Evolutionary conservation across 306 rosid species (phyloP).

Genomic region (Prunus padus): DNA sequence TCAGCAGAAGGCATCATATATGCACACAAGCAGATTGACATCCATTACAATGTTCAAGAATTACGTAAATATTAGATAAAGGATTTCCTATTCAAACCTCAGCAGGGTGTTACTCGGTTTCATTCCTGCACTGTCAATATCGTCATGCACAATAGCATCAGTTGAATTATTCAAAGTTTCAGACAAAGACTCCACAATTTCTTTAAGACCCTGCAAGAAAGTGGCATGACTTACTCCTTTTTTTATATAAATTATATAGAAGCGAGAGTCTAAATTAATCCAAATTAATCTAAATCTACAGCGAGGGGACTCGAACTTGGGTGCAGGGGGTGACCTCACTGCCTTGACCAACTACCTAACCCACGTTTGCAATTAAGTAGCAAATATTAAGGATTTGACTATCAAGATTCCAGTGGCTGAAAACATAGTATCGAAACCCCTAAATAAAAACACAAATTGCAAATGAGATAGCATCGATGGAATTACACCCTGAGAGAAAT

Average conservation of each 20-base stretch:
- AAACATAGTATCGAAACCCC: background rate
- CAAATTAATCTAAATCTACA: too few relatives aligned
- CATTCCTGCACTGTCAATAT: conserved; percentile 36
- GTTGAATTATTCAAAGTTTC: conserved; percentile 32
- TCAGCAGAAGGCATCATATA: background rate
- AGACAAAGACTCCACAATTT: conserved; percentile 39
- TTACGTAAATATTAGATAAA: conserved; percentile 8
- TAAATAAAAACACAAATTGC: background rate
- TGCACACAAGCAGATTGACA: background rate
- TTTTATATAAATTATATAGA: too few relatives aligned
- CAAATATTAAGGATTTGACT: background rate
- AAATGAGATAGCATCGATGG: background rate
- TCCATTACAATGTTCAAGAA: background rate
- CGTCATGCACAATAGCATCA: conserved; percentile 39
- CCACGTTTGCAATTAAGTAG: background rate
- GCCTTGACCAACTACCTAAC: too few relatives aligned
- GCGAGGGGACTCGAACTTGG: too few relatives aligned
- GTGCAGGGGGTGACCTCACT: too few relatives aligned
- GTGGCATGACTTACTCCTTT: conserved; percentile 16
- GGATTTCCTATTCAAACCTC: conserved; percentile 50
- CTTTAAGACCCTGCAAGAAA: conserved; percentile 78
- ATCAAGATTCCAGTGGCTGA: background rate
- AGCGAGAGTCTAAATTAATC: too few relatives aligned
- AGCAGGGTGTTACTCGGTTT: conserved; percentile 33
- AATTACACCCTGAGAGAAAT: background rate